These are phyloP conservation scores for Ogataea thermomethanolica DNA, from an alignment of 805 yeast species.

Conservation along the genomic window DNA sequence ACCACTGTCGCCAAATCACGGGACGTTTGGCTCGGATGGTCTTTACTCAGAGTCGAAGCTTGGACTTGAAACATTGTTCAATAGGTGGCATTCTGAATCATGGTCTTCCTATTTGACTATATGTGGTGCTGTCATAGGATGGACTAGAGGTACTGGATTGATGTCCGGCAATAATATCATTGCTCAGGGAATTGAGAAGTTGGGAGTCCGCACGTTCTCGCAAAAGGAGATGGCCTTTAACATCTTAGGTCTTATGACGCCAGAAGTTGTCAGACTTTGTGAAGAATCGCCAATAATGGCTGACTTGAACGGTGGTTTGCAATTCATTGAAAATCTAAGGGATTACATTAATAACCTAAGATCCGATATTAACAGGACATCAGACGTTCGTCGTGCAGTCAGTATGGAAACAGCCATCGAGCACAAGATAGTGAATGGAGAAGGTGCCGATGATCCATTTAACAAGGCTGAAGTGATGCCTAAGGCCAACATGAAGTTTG, in stretches of 20 bases:
- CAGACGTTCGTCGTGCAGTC: slow-evolving; percentile 94
- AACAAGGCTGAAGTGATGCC: slow-evolving; percentile 77
- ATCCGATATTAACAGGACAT: slow-evolving; percentile 68
- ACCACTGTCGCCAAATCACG: slow-evolving; percentile 98
- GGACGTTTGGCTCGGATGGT: slow-evolving; percentile 98
- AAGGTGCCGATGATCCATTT: slow-evolving; percentile 81
- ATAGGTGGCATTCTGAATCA: slow-evolving; percentile 98
- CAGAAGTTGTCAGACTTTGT: slow-evolving; percentile 78
- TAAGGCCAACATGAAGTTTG: slow-evolving; percentile 90
- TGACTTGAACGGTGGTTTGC: slow-evolving; percentile 98
- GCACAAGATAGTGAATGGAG: slow-evolving; percentile 81
- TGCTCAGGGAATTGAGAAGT: slow-evolving; percentile 94
- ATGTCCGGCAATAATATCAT: slow-evolving; percentile 96
- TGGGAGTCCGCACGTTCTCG: slow-evolving; percentile 96
- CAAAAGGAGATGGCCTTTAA: slow-evolving; percentile 99
- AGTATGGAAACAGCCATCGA: slow-evolving; percentile 91
- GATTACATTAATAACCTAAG: slow-evolving; percentile 80
- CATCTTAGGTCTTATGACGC: slow-evolving; percentile 88
- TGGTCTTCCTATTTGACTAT: slow-evolving; percentile 93
- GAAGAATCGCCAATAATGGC: slow-evolving; percentile 96
- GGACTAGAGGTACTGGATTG: slow-evolving; percentile 99
- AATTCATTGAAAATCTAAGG: slow-evolving; percentile 86
- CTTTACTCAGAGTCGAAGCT: slow-evolving; percentile 96
- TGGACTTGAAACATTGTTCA: slow-evolving; percentile 91
- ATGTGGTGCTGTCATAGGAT: slow-evolving; percentile 98